A percentile compares a stretch with the other conserved stretches of the same genome.
phyloP scores from a whole-genome alignment of 768 basidiomycete species.

The Neoboletus brunneissimus region DNA sequence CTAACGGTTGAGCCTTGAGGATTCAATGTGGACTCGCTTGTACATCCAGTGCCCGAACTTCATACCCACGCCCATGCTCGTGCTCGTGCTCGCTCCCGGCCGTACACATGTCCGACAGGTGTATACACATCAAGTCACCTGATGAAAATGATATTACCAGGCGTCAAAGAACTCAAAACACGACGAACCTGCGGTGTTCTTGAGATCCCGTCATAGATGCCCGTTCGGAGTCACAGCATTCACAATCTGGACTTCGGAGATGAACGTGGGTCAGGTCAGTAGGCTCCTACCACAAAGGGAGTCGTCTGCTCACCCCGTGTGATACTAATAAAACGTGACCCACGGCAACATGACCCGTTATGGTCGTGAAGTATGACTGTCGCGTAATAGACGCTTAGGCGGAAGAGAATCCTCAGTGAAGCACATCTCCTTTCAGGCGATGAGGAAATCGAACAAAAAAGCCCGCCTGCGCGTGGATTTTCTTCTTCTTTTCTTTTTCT shows the following conservation, averaged over 20 bases:
- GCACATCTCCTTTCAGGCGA: neutral
- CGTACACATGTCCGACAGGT: neutral
- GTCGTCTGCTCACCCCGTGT: neutral
- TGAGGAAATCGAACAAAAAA: neutral
- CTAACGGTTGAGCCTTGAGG: neutral
- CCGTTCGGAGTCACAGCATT: neutral
- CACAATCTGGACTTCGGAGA: slow-evolving; percentile 10
- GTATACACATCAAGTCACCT: no score
- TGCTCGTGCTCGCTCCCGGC: neutral
- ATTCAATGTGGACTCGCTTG: neutral
- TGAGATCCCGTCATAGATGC: neutral
- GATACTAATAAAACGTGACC: neutral
- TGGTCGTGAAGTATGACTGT: neutral
- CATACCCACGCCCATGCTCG: neutral
- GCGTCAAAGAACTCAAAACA: neutral
- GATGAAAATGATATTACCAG: neutral
- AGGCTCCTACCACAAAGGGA: neutral
- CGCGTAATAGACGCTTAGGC: neutral
- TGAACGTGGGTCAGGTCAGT: slow-evolving; percentile 6
- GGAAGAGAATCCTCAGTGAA: neutral
- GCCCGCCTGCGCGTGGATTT: neutral
- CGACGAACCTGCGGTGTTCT: neutral
- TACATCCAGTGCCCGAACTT: no score
- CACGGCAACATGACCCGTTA: neutral
- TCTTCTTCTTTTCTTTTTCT: neutral